These are phyloP conservation scores for Neltuma alba DNA, from an alignment of 306 rosid species.

Conservation along the genomic window DNA sequence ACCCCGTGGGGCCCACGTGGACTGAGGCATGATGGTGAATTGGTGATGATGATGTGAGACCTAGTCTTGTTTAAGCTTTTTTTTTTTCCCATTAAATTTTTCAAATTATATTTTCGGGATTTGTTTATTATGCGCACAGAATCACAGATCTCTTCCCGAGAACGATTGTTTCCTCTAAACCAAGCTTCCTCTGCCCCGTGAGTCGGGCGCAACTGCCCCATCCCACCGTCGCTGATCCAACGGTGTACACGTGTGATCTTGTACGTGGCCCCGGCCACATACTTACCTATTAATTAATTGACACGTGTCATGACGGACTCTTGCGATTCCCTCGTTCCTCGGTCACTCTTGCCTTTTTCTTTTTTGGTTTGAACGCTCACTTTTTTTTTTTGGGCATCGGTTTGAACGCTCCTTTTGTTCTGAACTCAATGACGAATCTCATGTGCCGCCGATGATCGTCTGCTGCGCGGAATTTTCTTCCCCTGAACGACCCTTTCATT, in stretches of 20 bases:
- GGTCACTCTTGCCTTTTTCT: not conserved
- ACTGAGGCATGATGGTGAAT: conserved; percentile 45
- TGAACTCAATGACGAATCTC: conserved; percentile 9
- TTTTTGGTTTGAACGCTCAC: not conserved
- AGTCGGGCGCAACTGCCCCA: conserved; percentile 35
- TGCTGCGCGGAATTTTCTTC: not conserved
- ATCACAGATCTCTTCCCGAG: conserved; percentile 36
- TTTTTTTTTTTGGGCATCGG: not conserved
- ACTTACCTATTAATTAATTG: not conserved
- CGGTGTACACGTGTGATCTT: conserved; percentile 45
- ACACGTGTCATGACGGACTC: conserved; percentile 41
- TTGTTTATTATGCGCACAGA: conserved; percentile 23
- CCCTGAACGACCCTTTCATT: not conserved
- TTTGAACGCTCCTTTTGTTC: not conserved
- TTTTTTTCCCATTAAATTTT: not conserved
- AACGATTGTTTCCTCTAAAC: conserved; percentile 35
- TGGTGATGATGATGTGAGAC: conserved; percentile 28
- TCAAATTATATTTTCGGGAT: conserved; percentile 10
- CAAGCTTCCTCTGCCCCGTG: conserved; percentile 29
- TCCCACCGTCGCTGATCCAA: not conserved
- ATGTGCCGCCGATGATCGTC: not conserved
- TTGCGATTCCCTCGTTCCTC: not conserved
- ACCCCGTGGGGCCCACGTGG: conserved; percentile 23
- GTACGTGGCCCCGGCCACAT: conserved; percentile 15
- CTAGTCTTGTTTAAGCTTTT: conserved; percentile 11